Conservation (phyloP, 2,329 filamentous ascomycete species). For the Diaporthe sp. region DNA sequence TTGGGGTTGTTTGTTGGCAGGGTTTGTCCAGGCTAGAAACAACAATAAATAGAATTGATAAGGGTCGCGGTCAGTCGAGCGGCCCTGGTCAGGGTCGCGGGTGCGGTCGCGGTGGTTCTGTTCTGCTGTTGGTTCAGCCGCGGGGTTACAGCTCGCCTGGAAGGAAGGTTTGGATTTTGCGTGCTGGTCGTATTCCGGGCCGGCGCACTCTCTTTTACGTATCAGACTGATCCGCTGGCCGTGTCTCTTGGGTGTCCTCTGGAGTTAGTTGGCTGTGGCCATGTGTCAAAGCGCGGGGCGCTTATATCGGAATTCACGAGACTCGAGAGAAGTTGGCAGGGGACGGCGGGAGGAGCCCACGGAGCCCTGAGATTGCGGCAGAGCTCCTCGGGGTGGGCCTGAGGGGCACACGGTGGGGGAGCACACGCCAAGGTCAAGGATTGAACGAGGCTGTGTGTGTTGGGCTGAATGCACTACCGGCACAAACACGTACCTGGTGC, state of each 20-base stretch:
- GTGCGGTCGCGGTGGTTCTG: conserved; percentile 11
- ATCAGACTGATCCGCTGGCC: conserved; percentile 13
- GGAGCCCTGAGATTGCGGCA: conserved; percentile 35
- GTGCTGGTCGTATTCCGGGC: conserved; percentile 17
- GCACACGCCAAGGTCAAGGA: conserved; percentile 20
- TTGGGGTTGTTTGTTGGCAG: conserved; percentile 23
- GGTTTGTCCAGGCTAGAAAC: not conserved
- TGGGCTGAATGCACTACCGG: conserved; percentile 23
- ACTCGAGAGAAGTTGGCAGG: conserved; percentile 1
- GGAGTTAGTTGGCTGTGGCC: not conserved
- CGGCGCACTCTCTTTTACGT: conserved; percentile 22
- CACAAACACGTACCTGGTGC: not conserved
- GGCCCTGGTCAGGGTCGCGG: conserved; percentile 16
- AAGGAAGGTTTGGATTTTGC: conserved; percentile 22
- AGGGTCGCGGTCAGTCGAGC: conserved; percentile 32
- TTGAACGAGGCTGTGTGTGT: conserved; percentile 36
- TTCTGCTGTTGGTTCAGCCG: conserved; percentile 12
- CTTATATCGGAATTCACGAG: conserved; percentile 29
- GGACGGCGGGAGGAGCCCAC: conserved; percentile 15
- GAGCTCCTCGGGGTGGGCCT: conserved; percentile 23
- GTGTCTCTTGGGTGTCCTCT: not conserved
- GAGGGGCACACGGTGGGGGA: conserved; percentile 30
- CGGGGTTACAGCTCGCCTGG: conserved; percentile 22
- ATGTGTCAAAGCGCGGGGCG: conserved; percentile 10
- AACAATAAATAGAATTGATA: conserved; percentile 38